Evolutionary conservation across 768 basidiomycete species (phyloP).

Genomic region (Podaxis sp.): DNA sequence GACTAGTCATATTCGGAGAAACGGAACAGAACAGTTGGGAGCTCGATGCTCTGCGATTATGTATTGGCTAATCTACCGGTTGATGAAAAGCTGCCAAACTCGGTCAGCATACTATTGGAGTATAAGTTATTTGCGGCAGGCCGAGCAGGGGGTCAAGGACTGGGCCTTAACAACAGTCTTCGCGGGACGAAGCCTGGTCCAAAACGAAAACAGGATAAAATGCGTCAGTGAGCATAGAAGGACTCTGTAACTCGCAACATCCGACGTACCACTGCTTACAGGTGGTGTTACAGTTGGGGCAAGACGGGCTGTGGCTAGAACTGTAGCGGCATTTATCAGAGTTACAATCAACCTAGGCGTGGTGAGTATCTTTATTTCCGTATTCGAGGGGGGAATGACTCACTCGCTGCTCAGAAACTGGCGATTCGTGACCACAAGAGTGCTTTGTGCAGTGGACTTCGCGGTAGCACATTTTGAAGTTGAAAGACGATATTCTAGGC

Average conservation of each 20-base stretch:
- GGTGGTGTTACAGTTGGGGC: conserved; percentile 34
- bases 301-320: conserved; percentile 29
- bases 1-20: background rate
- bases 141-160: conserved; percentile 18
- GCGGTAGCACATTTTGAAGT: conserved; percentile 40
- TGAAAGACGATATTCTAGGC: background rate
- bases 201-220: background rate
- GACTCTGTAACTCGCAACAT: background rate
- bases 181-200: conserved; percentile 27
- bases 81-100: background rate
- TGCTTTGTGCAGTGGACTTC: conserved; percentile 34
- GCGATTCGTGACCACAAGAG: conserved; percentile 35
- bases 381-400: conserved; percentile 16
- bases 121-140: conserved; percentile 8
- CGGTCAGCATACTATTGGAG: background rate
- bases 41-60: background rate
- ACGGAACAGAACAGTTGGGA: background rate
- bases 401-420: conserved; percentile 25
- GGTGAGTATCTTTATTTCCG: conserved; percentile 7
- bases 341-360: conserved; percentile 40
- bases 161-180: conserved; percentile 20
- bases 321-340: conserved; percentile 43
- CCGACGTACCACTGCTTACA: conserved; percentile 38
- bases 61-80: background rate
- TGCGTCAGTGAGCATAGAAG: background rate